Percentiles rank a stretch among this genome's conserved stretches.
Evolutionary conservation across 2,329 filamentous ascomycete genomes (phyloP).

Genomic region (Dactylonectria estremocensis): DNA sequence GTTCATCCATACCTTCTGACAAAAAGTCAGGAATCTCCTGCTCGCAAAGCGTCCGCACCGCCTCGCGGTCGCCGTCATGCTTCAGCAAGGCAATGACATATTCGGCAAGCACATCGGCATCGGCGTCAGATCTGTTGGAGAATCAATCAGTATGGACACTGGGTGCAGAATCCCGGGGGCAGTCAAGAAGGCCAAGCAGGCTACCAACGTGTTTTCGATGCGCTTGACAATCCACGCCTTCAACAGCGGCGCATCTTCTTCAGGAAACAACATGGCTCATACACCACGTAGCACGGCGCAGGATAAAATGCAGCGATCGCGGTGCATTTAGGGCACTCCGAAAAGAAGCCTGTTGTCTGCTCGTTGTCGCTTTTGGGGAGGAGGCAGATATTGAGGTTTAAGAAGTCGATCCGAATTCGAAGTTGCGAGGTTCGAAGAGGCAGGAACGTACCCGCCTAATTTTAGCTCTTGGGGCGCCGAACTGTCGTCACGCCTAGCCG

Average conservation of each 20-base stretch:
- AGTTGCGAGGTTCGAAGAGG: constrained; percentile 25
- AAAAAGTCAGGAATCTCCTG: constrained; percentile 83
- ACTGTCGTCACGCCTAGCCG: constrained; percentile 40
- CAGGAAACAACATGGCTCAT: constrained; percentile 71
- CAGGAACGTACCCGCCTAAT: constrained; percentile 24
- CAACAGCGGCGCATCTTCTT: constrained; percentile 74
- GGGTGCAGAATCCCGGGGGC: constrained; percentile 23
- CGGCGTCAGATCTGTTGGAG: constrained; percentile 77
- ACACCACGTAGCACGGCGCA: constrained; percentile 2
- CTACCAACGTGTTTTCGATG: constrained; percentile 79
- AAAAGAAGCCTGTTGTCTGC: too few species aligned
- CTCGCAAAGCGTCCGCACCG: constrained; percentile 78
- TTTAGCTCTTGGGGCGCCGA: constrained; percentile 34
- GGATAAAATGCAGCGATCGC: not conserved
- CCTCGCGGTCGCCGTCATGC: constrained; percentile 76
- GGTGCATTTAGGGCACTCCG: constrained; percentile 22
- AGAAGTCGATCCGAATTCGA: constrained; percentile 12
- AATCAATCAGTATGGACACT: constrained; percentile 28
- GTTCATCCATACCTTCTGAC: constrained; percentile 66
- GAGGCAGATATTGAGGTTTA: constrained; percentile 4
- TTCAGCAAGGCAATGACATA: constrained; percentile 85
- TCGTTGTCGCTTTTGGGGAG: not conserved
- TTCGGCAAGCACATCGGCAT: constrained; percentile 86
- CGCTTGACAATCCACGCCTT: constrained; percentile 86
- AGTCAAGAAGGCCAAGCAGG: constrained; percentile 21